Conservation (phyloP, 2,329 filamentous ascomycete species). For the Chalaropsis ovoidea region DNA sequence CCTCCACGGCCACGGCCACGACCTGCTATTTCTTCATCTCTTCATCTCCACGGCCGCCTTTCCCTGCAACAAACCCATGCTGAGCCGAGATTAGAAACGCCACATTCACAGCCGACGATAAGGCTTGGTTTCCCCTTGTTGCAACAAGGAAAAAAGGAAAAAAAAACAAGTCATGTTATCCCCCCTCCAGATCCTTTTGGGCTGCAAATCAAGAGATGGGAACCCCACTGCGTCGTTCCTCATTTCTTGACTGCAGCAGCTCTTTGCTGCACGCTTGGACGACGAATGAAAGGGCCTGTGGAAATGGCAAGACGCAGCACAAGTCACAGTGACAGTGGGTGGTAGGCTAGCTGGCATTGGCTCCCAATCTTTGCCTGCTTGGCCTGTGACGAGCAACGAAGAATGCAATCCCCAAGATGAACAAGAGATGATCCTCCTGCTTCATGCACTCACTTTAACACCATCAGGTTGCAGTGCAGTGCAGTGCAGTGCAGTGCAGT, state of each 20-base stretch:
- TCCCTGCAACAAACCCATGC: background rate
- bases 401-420: no score
- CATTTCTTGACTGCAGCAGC: background rate
- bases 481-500: slow-evolving; percentile 6
- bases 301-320: background rate
- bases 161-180: background rate
- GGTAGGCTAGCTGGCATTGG: no score
- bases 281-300: background rate
- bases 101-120: background rate
- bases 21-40: background rate
- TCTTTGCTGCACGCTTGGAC: slow-evolving; percentile 8
- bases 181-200: slow-evolving; percentile 8
- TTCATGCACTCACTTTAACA: slow-evolving; percentile 11
- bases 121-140: background rate
- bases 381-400: background rate
- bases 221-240: slow-evolving; percentile 3
- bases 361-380: background rate
- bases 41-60: background rate
- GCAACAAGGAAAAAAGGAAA: background rate
- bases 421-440: background rate
- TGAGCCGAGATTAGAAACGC: slow-evolving; percentile 10
- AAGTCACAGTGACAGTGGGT: background rate
- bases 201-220: slow-evolving; percentile 1
- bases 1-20: background rate
- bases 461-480: background rate